These are phyloP conservation scores for Gossypium longicalyx DNA, from an alignment of 345 rosid species.

Conservation along the genomic window DNA sequence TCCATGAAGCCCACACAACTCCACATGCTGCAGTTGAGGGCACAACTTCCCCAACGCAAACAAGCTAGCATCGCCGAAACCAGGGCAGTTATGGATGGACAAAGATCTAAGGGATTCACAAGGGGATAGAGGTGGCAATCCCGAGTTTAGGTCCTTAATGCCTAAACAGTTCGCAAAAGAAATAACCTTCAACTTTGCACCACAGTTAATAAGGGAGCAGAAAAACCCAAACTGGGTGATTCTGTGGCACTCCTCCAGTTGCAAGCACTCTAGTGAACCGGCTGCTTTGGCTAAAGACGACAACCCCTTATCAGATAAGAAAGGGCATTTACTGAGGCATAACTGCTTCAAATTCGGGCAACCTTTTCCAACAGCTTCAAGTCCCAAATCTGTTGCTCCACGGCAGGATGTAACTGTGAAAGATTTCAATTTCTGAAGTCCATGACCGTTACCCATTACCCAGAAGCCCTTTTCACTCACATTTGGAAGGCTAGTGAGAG, in stretches of 20 bases:
- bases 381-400: constrained; percentile 74
- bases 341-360: constrained; percentile 74
- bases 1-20: constrained; percentile 56
- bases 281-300: constrained; percentile 62
- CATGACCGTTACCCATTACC: constrained; percentile 88
- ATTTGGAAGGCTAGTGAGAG: constrained; percentile 50
- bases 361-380: constrained; percentile 73
- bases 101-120: constrained; percentile 55
- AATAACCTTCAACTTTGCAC: constrained; percentile 60
- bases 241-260: constrained; percentile 92
- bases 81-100: constrained; percentile 72
- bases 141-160: constrained; percentile 49
- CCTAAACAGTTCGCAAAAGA: constrained; percentile 69
- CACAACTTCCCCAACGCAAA: constrained; percentile 64
- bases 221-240: constrained; percentile 82
- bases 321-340: constrained; percentile 45
- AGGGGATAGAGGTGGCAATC: constrained; percentile 30
- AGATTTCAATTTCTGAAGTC: constrained; percentile 71
- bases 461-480: constrained; percentile 85
- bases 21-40: constrained; percentile 58
- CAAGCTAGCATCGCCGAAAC: constrained; percentile 70
- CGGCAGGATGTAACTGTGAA: constrained; percentile 56
- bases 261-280: constrained; percentile 63
- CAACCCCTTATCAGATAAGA: constrained; percentile 75
- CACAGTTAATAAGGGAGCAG: constrained; percentile 65